Base-by-base conservation (phyloP, 345 rosid species). In the Barbarea vulgaris region DNA sequence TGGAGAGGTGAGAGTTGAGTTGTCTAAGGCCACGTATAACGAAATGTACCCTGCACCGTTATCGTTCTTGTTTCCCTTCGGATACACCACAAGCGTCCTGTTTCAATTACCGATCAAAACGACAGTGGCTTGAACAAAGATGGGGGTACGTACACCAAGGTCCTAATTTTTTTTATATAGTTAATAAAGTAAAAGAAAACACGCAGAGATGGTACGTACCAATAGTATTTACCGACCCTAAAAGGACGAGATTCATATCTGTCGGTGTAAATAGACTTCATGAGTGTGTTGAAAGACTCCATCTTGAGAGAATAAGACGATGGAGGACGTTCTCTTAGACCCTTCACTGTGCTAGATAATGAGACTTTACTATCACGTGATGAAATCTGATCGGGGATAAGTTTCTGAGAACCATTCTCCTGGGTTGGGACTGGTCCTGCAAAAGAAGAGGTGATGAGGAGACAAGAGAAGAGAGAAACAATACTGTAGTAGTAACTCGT, bases 341-440 rank as follows among this genome's bases (percentile, higher is more conserved):
- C 69, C 51, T 50, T 72, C 52, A 61, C 13, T 1, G 61, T 51
- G 68, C 39, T 71, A 13, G 68, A 71, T 9, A 3, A 7, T n/a
- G 75, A 71, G 30, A 61, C 69, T 8, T 61, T 61, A 25, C 21
- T 33, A 72, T 72, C 76, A 34, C 74, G 74, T 61, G 69, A 72
- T 36, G 60, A 48, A 2, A 60, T 30, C 2, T 70, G 74, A 44
- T 22, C 44, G 46, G 66, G 10, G 25, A 57, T 14, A 8, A 57
- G 22, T 15, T 57, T 70, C 31, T 30, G 64, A 12, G 56, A 44
- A 44, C 46, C 66, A 46, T n/a, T 51, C 61, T 31, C 58, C 9
- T 21, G 24, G 67, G 13, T 59, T 70, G 74, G 66, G 3, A 70
- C 57, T 72, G 68, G 68, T 62, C 68, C 68, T 36, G 60, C 76